Conservation (phyloP, 1,284 basidiomycete species). For the Kalmanozyma brasiliensis region DNA sequence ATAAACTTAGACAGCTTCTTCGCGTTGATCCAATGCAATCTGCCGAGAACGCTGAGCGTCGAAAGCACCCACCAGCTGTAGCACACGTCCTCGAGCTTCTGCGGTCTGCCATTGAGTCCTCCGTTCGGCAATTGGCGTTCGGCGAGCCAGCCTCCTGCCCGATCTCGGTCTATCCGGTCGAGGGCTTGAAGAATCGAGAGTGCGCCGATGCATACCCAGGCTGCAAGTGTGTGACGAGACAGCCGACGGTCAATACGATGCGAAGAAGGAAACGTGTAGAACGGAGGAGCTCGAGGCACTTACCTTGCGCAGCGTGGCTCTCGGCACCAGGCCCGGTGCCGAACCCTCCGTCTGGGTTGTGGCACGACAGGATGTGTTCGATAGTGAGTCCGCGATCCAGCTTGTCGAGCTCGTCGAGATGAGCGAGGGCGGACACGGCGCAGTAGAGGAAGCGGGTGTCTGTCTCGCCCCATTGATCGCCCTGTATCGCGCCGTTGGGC, state of each 20-base stretch:
- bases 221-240: slow-evolving; percentile 69
- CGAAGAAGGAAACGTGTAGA: background rate
- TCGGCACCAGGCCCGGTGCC: slow-evolving; percentile 85
- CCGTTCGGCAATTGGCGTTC: slow-evolving; percentile 93
- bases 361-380: slow-evolving; percentile 79
- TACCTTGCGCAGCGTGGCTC: slow-evolving; percentile 90
- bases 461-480: slow-evolving; percentile 87
- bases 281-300: slow-evolving; percentile 44
- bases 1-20: slow-evolving; percentile 85
- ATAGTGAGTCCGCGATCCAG: slow-evolving; percentile 74
- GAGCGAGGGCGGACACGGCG: slow-evolving; percentile 81
- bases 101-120: slow-evolving; percentile 92
- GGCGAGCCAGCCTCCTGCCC: slow-evolving; percentile 88
- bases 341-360: slow-evolving; percentile 96
- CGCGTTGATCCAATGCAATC: slow-evolving; percentile 87
- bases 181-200: slow-evolving; percentile 86
- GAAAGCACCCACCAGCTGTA: slow-evolving; percentile 98
- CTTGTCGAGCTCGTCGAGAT: slow-evolving; percentile 74
- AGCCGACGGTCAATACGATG: background rate
- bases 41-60: slow-evolving; percentile 83
- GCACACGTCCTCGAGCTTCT: slow-evolving; percentile 98
- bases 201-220: slow-evolving; percentile 87
- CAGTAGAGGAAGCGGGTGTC: slow-evolving; percentile 94
- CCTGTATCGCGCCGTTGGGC: slow-evolving; percentile 81
- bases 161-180: slow-evolving; percentile 70